Base-by-base conservation (phyloP, 495 filamentous ascomycete species). In the Schizothecium vesticola region DNA sequence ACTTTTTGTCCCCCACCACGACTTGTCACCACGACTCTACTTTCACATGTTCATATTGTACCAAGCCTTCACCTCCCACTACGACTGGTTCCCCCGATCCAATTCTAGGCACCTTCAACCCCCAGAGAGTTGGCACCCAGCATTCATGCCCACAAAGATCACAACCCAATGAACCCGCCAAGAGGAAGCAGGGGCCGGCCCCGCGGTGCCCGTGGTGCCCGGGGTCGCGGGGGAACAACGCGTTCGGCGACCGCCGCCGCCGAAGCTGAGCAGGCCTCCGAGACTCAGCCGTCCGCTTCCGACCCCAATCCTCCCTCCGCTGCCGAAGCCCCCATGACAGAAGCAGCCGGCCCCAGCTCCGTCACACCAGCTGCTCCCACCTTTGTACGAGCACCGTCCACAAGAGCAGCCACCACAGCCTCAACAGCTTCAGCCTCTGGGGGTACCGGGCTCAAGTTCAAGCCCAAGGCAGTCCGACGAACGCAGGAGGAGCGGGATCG, bases 391-490 rank as follows among this genome's bases (percentile, higher is more conserved):
- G 63, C 55, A 28, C 22, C 63, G 12, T 28, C 61, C 22, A 13
- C 61, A 10, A 21, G 59, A 55, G 25, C 69, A 66, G 23, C 62
- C 13, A 72, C 24, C 24, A 22, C 51, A n/a, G 51, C 33, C 36
- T 19, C 33, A 13, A 43, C 51, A 63, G n/a, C 62, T 21, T 25
- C 31, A 19, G 24, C 56, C 11, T 55, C 57, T 7, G 56, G 65
- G 28, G 22, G 65, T 56, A 65, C 57, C 66, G 76, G 36, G 25
- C 23, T 8, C 65, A 79, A 75, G 23, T 81, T 82, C 68, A 80
- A 75, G 59, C 82, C 82, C 1, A 84, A 81, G 66, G 80, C 72
- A 3, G 69, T 83, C 13, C 74, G 82, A 8, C 71, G 81, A 62
- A 79, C 77, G 66, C 77, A 80, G 24, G 71, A 76, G 4, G 82